Evolutionary conservation across 345 rosid genomes (phyloP).

Genomic region (Ceriops zippeliana): DNA sequence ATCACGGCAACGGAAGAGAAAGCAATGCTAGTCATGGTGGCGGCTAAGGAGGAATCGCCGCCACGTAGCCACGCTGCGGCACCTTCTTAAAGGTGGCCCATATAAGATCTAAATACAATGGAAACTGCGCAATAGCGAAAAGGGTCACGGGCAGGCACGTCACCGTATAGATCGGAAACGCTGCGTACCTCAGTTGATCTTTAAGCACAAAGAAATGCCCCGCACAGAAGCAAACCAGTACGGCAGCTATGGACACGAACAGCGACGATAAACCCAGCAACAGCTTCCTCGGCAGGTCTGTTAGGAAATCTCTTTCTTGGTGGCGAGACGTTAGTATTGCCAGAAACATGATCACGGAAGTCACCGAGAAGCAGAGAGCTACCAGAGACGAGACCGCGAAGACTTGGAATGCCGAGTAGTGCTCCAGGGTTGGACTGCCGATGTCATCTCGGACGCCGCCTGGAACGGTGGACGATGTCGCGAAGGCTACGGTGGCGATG

Average conservation of each 20-base stretch:
- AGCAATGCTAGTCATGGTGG: not conserved
- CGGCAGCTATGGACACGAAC: conserved; percentile 24
- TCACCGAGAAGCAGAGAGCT: conserved; percentile 27
- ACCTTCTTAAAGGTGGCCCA: conserved; percentile 40
- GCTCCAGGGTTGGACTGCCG: conserved; percentile 13
- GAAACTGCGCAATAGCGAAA: conserved; percentile 45
- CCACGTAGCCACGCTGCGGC: conserved; percentile 33
- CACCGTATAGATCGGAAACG: conserved; percentile 38
- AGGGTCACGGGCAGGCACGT: conserved; percentile 46
- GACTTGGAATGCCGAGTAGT: conserved; percentile 12
- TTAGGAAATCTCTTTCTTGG: conserved; percentile 17
- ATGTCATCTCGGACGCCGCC: conserved; percentile 8
- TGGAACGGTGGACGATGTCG: conserved; percentile 40
- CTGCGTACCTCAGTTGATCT: conserved; percentile 37
- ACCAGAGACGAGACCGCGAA: conserved; percentile 28
- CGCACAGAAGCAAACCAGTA: conserved; percentile 43
- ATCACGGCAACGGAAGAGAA: no score
- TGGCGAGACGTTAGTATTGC: conserved; percentile 26
- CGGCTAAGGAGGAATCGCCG: not conserved
- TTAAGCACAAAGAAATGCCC: conserved; percentile 50
- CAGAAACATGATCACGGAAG: conserved; percentile 25
- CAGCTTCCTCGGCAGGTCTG: conserved; percentile 13
- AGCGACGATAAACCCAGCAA: conserved; percentile 18
- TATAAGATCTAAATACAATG: conserved; percentile 42
- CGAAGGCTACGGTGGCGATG: conserved; percentile 52